These are phyloP conservation scores for Tagetes patula DNA, from an alignment of 129 eudicot species.

Conservation along the genomic window DNA sequence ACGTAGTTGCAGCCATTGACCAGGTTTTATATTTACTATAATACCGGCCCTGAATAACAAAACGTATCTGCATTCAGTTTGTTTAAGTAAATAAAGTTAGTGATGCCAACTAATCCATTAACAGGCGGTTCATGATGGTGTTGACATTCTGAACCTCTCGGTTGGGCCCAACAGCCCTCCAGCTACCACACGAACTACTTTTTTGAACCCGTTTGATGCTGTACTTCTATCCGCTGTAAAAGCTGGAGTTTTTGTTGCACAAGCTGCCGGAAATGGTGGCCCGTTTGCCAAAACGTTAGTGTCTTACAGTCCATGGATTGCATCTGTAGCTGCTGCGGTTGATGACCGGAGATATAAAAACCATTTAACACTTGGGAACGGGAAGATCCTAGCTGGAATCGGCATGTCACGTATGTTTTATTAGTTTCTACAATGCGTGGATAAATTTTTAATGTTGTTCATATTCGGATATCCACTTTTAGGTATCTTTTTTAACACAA, in stretches of 20 bases:
- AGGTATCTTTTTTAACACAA: not conserved
- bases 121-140: conserved; percentile 98
- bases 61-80: not conserved
- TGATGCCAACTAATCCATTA: conserved; percentile 7
- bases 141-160: conserved; percentile 88
- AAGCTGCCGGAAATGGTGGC: conserved; percentile 98
- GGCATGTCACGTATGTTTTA: conserved; percentile 86
- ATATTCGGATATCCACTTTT: no score
- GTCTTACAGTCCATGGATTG: conserved; percentile 97
- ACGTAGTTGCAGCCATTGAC: conserved; percentile 96
- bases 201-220: conserved; percentile 89
- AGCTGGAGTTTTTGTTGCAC: conserved; percentile 95
- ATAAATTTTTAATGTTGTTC: no score
- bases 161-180: conserved; percentile 98
- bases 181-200: conserved; percentile 86
- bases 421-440: not conserved
- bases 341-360: conserved; percentile 96
- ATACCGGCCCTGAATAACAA: not conserved
- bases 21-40: conserved; percentile 20
- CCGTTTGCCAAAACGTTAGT: conserved; percentile 83
- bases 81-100: not conserved
- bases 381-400: conserved; percentile 76
- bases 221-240: conserved; percentile 87
- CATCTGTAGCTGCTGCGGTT: conserved; percentile 93
- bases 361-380: conserved; percentile 79